A percentile compares a stretch with the other conserved stretches of the same genome.
phyloP scores from a whole-genome alignment of 352 stramenopile genomes.

The Phytophthora citricola region DNA sequence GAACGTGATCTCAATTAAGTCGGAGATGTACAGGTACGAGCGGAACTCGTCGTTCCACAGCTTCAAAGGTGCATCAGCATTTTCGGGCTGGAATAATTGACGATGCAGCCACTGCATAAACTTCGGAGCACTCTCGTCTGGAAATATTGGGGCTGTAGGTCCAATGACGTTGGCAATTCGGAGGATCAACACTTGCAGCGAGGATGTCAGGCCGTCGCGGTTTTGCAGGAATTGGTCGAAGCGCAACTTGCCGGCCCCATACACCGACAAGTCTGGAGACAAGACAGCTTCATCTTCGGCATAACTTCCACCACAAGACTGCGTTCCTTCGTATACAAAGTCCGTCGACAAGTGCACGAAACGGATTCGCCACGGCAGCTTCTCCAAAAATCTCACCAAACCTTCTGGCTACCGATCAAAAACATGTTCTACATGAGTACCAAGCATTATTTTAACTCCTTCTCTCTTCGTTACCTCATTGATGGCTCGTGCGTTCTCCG shows the following conservation, averaged over 20 bases:
- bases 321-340: conserved; percentile 65
- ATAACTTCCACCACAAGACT: conserved; percentile 37
- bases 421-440: neutral
- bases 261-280: conserved; percentile 40
- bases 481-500: conserved; percentile 35
- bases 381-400: conserved; percentile 42
- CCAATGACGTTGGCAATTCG: conserved; percentile 75
- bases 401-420: conserved; percentile 34
- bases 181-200: conserved; percentile 37
- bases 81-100: conserved; percentile 41
- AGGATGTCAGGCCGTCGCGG: conserved; percentile 1
- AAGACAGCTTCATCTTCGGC: conserved; percentile 37
- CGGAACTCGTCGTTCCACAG: conserved; percentile 74
- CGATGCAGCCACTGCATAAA: conserved; percentile 72
- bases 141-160: conserved; percentile 45
- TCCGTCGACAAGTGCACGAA: conserved; percentile 78
- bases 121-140: conserved; percentile 45
- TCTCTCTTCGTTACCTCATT: conserved; percentile 52
- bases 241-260: conserved; percentile 55
- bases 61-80: conserved; percentile 28
- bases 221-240: conserved; percentile 55
- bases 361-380: conserved; percentile 30
- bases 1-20: conserved; percentile 54
- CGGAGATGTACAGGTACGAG: conserved; percentile 63
- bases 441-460: neutral